Percentiles rank a stretch among this genome's conserved stretches.
Conservation (phyloP, 371 early-diverging fungal genomes). For the Blakeslea trispora region DNA sequence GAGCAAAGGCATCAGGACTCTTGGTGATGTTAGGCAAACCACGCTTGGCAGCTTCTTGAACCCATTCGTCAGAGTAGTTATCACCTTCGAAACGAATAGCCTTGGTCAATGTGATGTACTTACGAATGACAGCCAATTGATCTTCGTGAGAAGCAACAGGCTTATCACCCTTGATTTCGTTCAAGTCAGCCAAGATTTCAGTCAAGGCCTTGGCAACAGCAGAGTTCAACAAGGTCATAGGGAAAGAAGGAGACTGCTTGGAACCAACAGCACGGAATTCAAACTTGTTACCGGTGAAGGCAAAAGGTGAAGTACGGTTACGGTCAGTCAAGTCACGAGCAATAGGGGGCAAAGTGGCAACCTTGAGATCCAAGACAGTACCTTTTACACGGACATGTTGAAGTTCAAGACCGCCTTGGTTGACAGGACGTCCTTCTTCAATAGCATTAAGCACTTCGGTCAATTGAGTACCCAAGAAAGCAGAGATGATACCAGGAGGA, state of each 20-base stretch:
- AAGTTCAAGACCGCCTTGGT: slow-evolving; percentile 79
- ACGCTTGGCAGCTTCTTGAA: slow-evolving; percentile 77
- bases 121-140: slow-evolving; percentile 82
- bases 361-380: slow-evolving; percentile 93
- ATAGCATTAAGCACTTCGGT: slow-evolving; percentile 90
- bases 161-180: slow-evolving; percentile 78
- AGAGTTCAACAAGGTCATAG: slow-evolving; percentile 89
- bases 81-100: slow-evolving; percentile 95
- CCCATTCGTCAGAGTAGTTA: slow-evolving; percentile 88
- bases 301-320: slow-evolving; percentile 98
- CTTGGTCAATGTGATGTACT: slow-evolving; percentile 84
- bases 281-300: slow-evolving; percentile 99
- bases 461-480: slow-evolving; percentile 95
- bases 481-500: slow-evolving; percentile 96
- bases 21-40: slow-evolving; percentile 92
- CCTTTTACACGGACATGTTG: slow-evolving; percentile 93
- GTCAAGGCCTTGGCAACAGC: slow-evolving; percentile 86
- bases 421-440: slow-evolving; percentile 85
- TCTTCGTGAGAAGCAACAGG: slow-evolving; percentile 81
- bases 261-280: slow-evolving; percentile 99
- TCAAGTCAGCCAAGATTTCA: slow-evolving; percentile 73
- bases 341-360: slow-evolving; percentile 88
- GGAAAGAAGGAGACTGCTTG: slow-evolving; percentile 96
- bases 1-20: slow-evolving; percentile 85
- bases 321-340: slow-evolving; percentile 97